Evolutionary conservation across 768 basidiomycete species (phyloP).

Genomic region (Rhizopogon sp.): DNA sequence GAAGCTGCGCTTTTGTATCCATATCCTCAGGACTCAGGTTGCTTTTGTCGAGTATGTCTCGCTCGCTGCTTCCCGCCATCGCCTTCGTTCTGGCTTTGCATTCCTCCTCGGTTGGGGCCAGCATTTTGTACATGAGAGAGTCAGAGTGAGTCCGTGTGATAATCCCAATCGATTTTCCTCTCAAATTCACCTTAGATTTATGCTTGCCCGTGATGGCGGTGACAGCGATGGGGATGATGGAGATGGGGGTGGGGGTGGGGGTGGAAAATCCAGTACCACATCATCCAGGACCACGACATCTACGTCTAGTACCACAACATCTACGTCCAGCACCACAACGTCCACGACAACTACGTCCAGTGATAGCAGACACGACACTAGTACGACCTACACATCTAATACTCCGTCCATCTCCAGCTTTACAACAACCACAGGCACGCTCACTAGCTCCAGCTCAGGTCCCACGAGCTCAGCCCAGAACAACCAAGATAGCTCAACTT

Average conservation of each 20-base stretch:
- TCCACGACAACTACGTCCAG: not conserved
- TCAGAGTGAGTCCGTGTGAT: not conserved
- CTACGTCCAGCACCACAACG: not conserved
- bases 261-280: no score
- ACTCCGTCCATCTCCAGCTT: slow-evolving; percentile 1
- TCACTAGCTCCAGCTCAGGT: not conserved
- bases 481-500: not conserved
- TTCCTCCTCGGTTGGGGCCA: not conserved
- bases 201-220: not conserved
- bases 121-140: not conserved
- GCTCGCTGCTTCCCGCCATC: not conserved
- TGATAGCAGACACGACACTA: not conserved
- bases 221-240: not conserved
- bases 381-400: not conserved
- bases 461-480: not conserved
- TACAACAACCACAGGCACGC: not conserved
- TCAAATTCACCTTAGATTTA: not conserved
- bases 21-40: no score
- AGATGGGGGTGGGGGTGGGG: no score
- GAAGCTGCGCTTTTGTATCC: no score
- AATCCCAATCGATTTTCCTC: not conserved
- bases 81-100: slow-evolving; percentile 4
- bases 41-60: not conserved
- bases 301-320: no score
- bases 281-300: no score